Percentiles rank a stretch among this genome's conserved stretches.
Evolutionary conservation across 2,329 filamentous ascomycete species (phyloP).

Genomic region (Elsinoe batatas): DNA sequence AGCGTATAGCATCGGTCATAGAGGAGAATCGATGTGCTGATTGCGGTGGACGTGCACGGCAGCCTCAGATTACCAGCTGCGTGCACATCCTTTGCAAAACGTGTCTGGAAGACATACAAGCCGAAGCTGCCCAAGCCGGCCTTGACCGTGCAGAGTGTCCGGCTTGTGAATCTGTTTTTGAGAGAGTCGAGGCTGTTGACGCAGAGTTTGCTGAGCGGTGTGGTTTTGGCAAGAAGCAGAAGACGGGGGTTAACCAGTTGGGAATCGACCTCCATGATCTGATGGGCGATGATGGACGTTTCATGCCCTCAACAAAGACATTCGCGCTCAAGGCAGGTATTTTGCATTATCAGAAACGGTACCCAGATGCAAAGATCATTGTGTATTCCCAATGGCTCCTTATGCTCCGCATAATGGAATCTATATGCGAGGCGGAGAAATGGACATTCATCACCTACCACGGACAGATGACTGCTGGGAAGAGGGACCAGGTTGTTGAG

Average conservation of each 20-base stretch:
- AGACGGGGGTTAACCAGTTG: conserved; percentile 13
- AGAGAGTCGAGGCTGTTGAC: conserved; percentile 19
- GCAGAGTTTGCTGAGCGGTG: too few species aligned
- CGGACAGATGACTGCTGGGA: conserved; percentile 38
- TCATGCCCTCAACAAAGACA: conserved; percentile 38
- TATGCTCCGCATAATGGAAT: conserved; percentile 42
- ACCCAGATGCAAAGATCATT: conserved; percentile 44
- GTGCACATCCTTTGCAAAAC: conserved; percentile 46
- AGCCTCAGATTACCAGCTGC: conserved; percentile 41
- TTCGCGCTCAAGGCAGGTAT: conserved; percentile 37
- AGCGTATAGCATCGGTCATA: too few species aligned
- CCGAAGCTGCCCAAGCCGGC: conserved; percentile 20
- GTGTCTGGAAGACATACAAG: conserved; percentile 33
- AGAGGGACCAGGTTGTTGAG: conserved; percentile 38
- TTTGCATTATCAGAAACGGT: conserved; percentile 34
- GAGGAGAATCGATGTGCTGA: too few species aligned
- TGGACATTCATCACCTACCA: conserved; percentile 42
- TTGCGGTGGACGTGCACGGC: too few species aligned
- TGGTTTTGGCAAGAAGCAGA: conserved; percentile 17
- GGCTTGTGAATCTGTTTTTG: conserved; percentile 27
- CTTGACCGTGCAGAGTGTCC: conserved; percentile 20
- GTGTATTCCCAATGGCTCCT: conserved; percentile 51
- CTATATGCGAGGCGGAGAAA: conserved; percentile 39
- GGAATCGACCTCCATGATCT: conserved; percentile 26
- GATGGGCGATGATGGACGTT: conserved; percentile 28